Evolutionary conservation across 192 early-diverging fungal genomes (phyloP).

Genomic region (Backusella macrospora): DNA sequence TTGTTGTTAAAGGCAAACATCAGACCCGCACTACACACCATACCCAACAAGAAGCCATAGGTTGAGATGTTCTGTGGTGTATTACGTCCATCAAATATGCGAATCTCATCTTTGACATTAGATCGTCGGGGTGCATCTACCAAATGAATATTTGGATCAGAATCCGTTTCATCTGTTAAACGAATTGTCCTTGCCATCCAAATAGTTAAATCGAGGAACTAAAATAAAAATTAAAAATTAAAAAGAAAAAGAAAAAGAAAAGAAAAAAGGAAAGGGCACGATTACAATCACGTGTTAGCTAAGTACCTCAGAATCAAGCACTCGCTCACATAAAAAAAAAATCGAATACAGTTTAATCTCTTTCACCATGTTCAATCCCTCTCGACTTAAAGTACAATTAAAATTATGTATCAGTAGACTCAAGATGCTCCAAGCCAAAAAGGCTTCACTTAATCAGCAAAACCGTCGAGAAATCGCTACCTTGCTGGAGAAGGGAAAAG

Average conservation of each 20-base stretch:
- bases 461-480: conserved; percentile 81
- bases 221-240: neutral
- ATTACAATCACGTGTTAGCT: neutral
- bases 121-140: conserved; percentile 17
- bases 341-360: neutral
- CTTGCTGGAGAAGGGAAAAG: conserved; percentile 82
- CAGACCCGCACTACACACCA: conserved; percentile 58
- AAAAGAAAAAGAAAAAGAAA: neutral
- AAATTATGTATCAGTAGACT: conserved; percentile 88
- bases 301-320: conserved; percentile 5
- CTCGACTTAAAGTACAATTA: conserved; percentile 83
- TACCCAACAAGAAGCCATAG: conserved; percentile 73
- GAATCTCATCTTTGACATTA: conserved; percentile 44
- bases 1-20: conserved; percentile 39
- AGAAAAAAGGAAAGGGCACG: neutral
- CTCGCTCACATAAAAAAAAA: neutral
- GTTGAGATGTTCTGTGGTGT: conserved; percentile 82
- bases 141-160: conserved; percentile 22
- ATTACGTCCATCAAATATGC: conserved; percentile 65
- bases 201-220: neutral
- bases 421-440: conserved; percentile 88
- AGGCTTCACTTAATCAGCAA: conserved; percentile 70
- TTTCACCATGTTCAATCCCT: conserved; percentile 50
- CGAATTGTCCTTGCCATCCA: neutral
- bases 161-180: conserved; percentile 9